These are phyloP conservation scores for Galeopsis tetrahit DNA, from an alignment of 257 asterid genomes.

Conservation along the genomic window DNA sequence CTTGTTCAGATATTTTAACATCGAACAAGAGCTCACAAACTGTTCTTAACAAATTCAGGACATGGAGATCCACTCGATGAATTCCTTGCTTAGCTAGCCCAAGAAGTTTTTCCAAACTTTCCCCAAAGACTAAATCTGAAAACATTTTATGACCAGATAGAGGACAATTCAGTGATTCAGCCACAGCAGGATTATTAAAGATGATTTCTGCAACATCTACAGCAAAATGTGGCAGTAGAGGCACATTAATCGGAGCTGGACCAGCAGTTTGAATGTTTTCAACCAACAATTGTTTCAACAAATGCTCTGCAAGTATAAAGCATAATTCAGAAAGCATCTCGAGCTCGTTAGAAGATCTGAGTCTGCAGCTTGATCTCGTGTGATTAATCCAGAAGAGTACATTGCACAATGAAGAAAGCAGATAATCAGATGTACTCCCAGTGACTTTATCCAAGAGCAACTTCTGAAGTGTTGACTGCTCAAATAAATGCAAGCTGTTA, in stretches of 20 bases:
- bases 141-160: conserved; percentile 45
- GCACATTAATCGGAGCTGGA: conserved; percentile 38
- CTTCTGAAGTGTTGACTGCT: conserved; percentile 48
- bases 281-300: conserved; percentile 59
- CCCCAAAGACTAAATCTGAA: conserved; percentile 54
- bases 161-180: conserved; percentile 56
- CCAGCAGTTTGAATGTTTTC: conserved; percentile 39
- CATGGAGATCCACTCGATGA: conserved; percentile 63
- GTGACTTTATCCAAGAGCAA: conserved; percentile 71
- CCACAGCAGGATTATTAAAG: conserved; percentile 68
- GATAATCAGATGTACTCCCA: conserved; percentile 59
- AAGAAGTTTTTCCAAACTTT: conserved; percentile 51
- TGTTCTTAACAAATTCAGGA: conserved; percentile 59
- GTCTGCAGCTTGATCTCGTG: conserved; percentile 47
- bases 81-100: conserved; percentile 51
- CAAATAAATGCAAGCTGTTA: conserved; percentile 45
- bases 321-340: conserved; percentile 62
- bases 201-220: conserved; percentile 65
- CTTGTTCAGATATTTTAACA: conserved; percentile 41
- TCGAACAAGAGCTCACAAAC: conserved; percentile 52
- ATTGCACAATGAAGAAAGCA: conserved; percentile 67
- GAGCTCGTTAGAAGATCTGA: conserved; percentile 47
- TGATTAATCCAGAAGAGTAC: conserved; percentile 71
- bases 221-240: conserved; percentile 40
- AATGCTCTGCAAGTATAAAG: conserved; percentile 54